Evolutionary conservation across 2,329 filamentous ascomycete genomes (phyloP), one percentile per base, ranked within the genome.

Genomic region (Aureobasidium pullulans): DNA sequence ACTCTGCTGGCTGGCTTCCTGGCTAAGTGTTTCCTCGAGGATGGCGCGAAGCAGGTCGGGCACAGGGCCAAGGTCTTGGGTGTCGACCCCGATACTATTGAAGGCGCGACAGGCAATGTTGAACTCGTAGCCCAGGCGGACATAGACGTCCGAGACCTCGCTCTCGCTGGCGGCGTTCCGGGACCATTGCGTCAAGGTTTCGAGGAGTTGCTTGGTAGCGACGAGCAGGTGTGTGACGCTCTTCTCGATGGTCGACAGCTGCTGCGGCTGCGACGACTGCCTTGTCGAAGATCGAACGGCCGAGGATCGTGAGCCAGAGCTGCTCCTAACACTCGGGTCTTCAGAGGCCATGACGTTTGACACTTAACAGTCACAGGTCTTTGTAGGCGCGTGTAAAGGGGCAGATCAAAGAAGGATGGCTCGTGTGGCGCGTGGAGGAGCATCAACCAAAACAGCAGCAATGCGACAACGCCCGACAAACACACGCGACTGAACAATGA

Each of bases 81-180:
- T 96, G 69, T 99, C 94, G 63, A 99, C 94, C 63, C 95, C 94
- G 69, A 99, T 99, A 61, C 92, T 90, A 68, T 90, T 90, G 75
- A 99, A 99, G 62, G 94, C 93, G 59, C 94, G 88, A 73, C 93
- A 97, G 31, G 94, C 94, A 78, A 99, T 94, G 75, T 99, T 99
- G 81, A 99, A 99, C 75, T 99, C 94, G 75, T 99, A 99, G 48
- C 94, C 94, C 62, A 99, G 79, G 62, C 94, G 88, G 62, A 99
- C 94, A 71, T 99, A 99, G 67, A 99, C 94, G 72, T 99, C 94
- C 11, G 94, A 97, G 61, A 99, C 94, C 72, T 97, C 90, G 62
- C 87, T 89, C 75, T 99, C 94, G 64, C 90, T 92, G 58, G 94
- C 92, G 68, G 89, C 86, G 63, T 89, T 88, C 60, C 93, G 89